Percentiles rank a stretch among this genome's conserved stretches.
phyloP scores from a whole-genome alignment of 2,329 filamentous ascomycete genomes.

The Trichoderma citrinoviride region DNA sequence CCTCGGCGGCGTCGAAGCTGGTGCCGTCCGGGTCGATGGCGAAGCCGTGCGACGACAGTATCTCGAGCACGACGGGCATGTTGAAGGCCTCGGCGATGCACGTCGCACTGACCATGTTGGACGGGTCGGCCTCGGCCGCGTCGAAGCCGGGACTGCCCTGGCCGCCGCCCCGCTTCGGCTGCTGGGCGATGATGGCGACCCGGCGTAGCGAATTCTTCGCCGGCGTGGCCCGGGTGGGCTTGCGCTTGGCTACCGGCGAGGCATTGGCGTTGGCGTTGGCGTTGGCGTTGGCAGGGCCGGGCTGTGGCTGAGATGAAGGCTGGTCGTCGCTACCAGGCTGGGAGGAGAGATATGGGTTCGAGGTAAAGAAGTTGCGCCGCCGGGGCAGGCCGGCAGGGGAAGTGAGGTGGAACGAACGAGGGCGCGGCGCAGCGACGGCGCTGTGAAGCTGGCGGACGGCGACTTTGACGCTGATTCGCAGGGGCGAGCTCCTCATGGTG shows the following conservation, averaged over 20 bases:
- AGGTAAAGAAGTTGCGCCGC: slow-evolving; percentile 64
- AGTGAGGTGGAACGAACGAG: slow-evolving; percentile 47
- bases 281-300: slow-evolving; percentile 5
- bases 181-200: slow-evolving; percentile 82
- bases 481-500: slow-evolving; percentile 35
- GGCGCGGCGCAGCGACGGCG: slow-evolving; percentile 29
- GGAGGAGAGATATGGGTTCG: slow-evolving; percentile 55
- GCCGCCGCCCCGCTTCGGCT: slow-evolving; percentile 38
- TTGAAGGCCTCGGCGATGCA: slow-evolving; percentile 64
- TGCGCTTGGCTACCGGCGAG: slow-evolving; percentile 42
- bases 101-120: slow-evolving; percentile 54
- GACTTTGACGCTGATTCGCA: slow-evolving; percentile 35
- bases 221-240: slow-evolving; percentile 44
- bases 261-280: not conserved
- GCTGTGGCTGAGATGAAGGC: slow-evolving; percentile 26
- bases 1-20: slow-evolving; percentile 59
- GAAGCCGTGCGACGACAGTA: slow-evolving; percentile 58
- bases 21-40: slow-evolving; percentile 60
- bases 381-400: slow-evolving; percentile 46
- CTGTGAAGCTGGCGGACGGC: slow-evolving; percentile 33
- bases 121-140: slow-evolving; percentile 36
- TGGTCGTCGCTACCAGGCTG: slow-evolving; percentile 17
- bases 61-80: slow-evolving; percentile 58
- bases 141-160: slow-evolving; percentile 35
- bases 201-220: slow-evolving; percentile 75